phyloP scores from a whole-genome alignment of 2,329 filamentous ascomycete genomes.

The Aspergillus bombycis region DNA sequence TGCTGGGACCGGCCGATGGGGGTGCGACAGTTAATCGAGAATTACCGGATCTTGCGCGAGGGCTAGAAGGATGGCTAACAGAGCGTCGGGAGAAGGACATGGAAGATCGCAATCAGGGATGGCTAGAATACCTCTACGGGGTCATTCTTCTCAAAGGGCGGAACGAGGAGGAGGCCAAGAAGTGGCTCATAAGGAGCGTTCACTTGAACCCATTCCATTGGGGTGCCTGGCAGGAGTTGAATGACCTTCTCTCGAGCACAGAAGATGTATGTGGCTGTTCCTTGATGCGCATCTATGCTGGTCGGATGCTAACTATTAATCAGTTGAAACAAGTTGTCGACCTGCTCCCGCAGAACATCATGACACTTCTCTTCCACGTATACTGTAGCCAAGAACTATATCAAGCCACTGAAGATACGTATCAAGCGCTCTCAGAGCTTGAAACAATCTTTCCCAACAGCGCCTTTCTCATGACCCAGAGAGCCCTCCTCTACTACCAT shows the following conservation, averaged over 20 bases:
- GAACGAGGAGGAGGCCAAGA: conserved; percentile 81
- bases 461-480: conserved; percentile 87
- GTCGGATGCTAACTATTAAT: conserved; percentile 20
- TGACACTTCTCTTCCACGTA: conserved; percentile 92
- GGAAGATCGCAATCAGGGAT: conserved; percentile 74
- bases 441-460: conserved; percentile 83
- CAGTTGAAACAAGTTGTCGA: conserved; percentile 73
- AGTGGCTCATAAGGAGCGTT: conserved; percentile 85
- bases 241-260: conserved; percentile 73
- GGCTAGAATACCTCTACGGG: conserved; percentile 83
- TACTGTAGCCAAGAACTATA: conserved; percentile 91
- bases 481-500: conserved; percentile 86
- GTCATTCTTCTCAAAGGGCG: conserved; percentile 88
- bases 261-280: conserved; percentile 69
- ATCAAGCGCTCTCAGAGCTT: conserved; percentile 75
- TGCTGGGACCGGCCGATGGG: conserved; percentile 88
- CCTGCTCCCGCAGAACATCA: conserved; percentile 83
- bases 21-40: conserved; percentile 86
- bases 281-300: not conserved
- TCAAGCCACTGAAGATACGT: conserved; percentile 75
- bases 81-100: conserved; percentile 65
- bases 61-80: conserved; percentile 79
- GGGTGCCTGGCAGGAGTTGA: conserved; percentile 95
- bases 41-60: conserved; percentile 72
- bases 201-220: conserved; percentile 93